Base-by-base conservation (phyloP, 805 yeast genomes). In the Dipodascus albidus region DNA sequence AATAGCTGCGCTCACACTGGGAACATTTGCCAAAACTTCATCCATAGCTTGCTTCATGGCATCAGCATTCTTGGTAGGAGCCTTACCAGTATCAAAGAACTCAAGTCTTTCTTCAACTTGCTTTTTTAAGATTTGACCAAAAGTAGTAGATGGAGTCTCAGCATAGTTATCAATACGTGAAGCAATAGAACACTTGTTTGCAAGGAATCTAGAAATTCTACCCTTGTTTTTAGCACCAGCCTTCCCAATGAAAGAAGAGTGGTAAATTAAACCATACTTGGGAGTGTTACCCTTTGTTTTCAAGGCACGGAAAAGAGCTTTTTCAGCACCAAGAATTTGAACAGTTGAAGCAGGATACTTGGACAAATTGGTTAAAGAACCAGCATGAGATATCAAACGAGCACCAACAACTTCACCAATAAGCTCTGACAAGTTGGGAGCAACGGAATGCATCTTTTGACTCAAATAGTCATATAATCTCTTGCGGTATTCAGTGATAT, bases 341-440 rank as follows among this genome's bases (percentile, higher is more conserved):
- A 93, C 97, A 56, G 99, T 93, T 22, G 99, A 93, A 54, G 99
- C 99, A 65, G 99, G 98, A 75, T 90, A 96, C 70, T 93, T 93
- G 55, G 98, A 89, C 70, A 93, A 76, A 74, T 86, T 91, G 59
- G 96, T 90, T 70, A 93, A 79, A 62, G 97, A 89, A 73, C 99
- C 99, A 58, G 99, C 97, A 66, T 93, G 98, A 55, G 99, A 91
- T 61, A 93, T 93, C 65, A 93, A 80, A 73, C 99, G 82, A 50
- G 99, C 99, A 74, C 99, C 99, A 61, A 93, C 96, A 70, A 91
- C 93, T 77, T 93, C 99, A 70, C 99, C 99, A 67, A 93, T 91
- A 70, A 93, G 81, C 70, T 91, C 96, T 50, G 96, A 82, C 69
- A 93, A 79, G 73, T 93, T 93, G 62, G 99, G 99, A 58, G 99